Evolutionary conservation across 2,329 filamentous ascomycete species (phyloP), one percentile per base, ranked within the genome.

Genomic region (Lasiodiplodia sp.): DNA sequence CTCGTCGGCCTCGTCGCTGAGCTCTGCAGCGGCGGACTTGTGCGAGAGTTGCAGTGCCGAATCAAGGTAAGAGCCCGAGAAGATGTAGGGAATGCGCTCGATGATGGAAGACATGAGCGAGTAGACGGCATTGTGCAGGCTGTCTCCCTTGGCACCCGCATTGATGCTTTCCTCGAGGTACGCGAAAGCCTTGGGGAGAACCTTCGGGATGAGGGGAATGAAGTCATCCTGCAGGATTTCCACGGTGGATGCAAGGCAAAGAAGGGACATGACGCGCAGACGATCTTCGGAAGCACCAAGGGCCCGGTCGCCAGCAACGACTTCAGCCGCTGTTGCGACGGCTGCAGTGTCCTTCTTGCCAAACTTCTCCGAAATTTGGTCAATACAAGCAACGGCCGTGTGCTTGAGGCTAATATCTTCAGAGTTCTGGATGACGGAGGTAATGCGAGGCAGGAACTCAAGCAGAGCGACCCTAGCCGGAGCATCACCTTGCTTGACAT

Each of bases 341-440:
- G 89, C 90, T 72, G 91, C 88, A 1, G 91, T 85, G 75, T 97
- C 92, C 78, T 94, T 96, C 84, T 96, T 96, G 72, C 96, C 96
- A 78, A 97, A 98, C 78, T 95, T 95, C 80, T 97, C 94, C 2
- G 92, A 88, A 71, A 99, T 96, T 79, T 93, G 92, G 81, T 97
- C 94, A 55, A 98, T 91, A 74, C 95, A 98, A 44, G 90, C 89
- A 70, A 99, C 90, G 1, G 94, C 92, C 12, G 92, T 93, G 74
- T 94, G 91, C 80, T 95, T 94, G 78, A 96, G 91, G 34, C 89
- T 85, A 66, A 91, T 87, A 72, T 96, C 90, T 38, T 86, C 83
- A 7, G 92, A 91, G 62, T 91, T 87, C 67, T 90, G 85, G 69
- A 99, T 88, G 56, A 96, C 92, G 23, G 87, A 85, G 21, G 92